Conservation (phyloP, 768 basidiomycete genomes). For the Cystobasidium tubakii region DNA sequence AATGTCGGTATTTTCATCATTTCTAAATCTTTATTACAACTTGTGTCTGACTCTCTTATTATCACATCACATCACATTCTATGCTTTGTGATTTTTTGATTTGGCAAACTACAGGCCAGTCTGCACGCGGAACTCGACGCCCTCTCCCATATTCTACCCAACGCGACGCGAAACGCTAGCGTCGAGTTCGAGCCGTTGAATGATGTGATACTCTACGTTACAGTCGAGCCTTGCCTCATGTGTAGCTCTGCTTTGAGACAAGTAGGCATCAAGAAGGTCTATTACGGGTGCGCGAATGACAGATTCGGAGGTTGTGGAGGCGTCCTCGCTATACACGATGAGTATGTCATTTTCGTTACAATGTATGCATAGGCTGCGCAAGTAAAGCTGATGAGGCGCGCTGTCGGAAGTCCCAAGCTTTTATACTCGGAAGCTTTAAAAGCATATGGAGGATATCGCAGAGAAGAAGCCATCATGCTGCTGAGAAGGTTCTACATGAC, state of each 20-base stretch:
- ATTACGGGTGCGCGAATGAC: constrained; percentile 90
- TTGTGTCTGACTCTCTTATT: too few species aligned
- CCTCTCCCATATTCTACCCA: constrained; percentile 74
- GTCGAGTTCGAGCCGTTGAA: constrained; percentile 60
- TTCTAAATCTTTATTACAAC: too few species aligned
- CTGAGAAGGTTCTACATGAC: constrained; percentile 83
- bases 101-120: constrained; percentile 84
- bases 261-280: constrained; percentile 80
- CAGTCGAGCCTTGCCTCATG: constrained; percentile 99
- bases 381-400: too few species aligned
- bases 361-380: too few species aligned
- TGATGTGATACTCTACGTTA: constrained; percentile 84
- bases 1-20: constrained; percentile 64
- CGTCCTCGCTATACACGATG: constrained; percentile 76
- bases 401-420: constrained; percentile 58
- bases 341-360: too few species aligned
- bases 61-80: too few species aligned
- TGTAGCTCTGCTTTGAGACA: constrained; percentile 93
- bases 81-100: too few species aligned
- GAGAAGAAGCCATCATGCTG: constrained; percentile 81
- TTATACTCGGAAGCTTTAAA: constrained; percentile 67
- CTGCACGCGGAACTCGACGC: constrained; percentile 96
- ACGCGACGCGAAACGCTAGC: constrained; percentile 54
- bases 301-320: constrained; percentile 95
- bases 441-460: constrained; percentile 67